Base-by-base conservation (phyloP, 352 stramenopile species). In the Phytophthora ohioensis region DNA sequence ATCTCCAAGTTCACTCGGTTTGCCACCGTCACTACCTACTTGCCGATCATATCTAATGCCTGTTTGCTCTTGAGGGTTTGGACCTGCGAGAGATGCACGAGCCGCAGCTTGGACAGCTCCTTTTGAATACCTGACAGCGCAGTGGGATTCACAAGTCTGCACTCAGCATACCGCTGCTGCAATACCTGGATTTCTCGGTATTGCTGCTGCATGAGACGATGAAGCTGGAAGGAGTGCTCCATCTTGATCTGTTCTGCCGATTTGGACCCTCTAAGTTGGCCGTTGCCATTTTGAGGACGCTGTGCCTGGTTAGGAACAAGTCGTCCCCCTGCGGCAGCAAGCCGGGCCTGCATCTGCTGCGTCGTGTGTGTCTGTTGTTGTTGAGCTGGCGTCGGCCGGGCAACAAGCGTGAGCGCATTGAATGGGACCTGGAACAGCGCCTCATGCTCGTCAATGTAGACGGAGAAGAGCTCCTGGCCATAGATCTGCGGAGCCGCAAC, bases 11-110 rank as follows among this genome's bases (percentile, higher is more conserved):
- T 67, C 8, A 51, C 17, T 64, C 38, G 7, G n/a, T 62, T 35
- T 35, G 52, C 48, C 8, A 42, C 41, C 52, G 5, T 42, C 53
- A 57, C 43, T 62, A 69, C 27, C 57, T 71, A 90, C 64, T 91
- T 93, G 39, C 85, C 81, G 13, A 91, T 70, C 71, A 91, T 71
- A 73, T 92, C 83, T 48, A 92, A 69, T 35, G 87, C 84, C 61
- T 95, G 88, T 63, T 95, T 95, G 73, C 80, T 92, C 68, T 94
- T 95, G 12, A 95, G 86, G 31, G 87, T 91, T 75, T 93, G 88
- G 35, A 95, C 88, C 62, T 95, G 88, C 5, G 85, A 93, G 6
- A 94, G 69, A 71, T 95, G 88, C 38, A 93, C 84, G 36, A 94
- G 82, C n/a, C 87, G 85, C 42, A 95, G 69, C 69, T 94, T 93